Evolutionary conservation across 192 early-diverging fungal species (phyloP).

Genomic region (Rhizoclosmatium globosum): DNA sequence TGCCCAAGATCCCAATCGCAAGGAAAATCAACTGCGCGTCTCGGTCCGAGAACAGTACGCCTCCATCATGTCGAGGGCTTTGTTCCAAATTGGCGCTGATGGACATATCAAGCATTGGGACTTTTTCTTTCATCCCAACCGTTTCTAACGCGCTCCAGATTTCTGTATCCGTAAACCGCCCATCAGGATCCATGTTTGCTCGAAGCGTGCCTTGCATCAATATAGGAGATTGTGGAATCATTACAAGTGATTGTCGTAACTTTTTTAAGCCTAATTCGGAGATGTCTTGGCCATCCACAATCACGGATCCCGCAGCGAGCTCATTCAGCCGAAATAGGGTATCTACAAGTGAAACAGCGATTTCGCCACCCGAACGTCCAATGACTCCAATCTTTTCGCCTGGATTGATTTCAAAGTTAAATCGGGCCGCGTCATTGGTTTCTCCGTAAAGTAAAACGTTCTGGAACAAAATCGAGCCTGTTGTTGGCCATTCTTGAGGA

Average conservation of each 20-base stretch:
- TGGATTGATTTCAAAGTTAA: slow-evolving; percentile 75
- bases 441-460: slow-evolving; percentile 65
- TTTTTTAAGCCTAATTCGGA: slow-evolving; percentile 59
- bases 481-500: slow-evolving; percentile 21
- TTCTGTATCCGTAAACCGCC: slow-evolving; percentile 64
- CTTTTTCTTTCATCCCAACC: slow-evolving; percentile 51
- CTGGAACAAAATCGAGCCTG: slow-evolving; percentile 63
- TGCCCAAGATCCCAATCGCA: slow-evolving; percentile 43
- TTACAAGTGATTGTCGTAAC: slow-evolving; percentile 57
- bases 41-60: slow-evolving; percentile 78
- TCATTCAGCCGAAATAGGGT: slow-evolving; percentile 76
- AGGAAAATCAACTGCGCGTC: slow-evolving; percentile 67
- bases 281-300: slow-evolving; percentile 72
- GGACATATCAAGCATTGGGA: slow-evolving; percentile 57
- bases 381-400: slow-evolving; percentile 85
- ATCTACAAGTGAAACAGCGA: slow-evolving; percentile 62
- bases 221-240: slow-evolving; percentile 69
- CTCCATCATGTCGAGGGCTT: slow-evolving; percentile 62
- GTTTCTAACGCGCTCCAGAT: slow-evolving; percentile 65
- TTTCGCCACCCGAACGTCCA: slow-evolving; percentile 84
- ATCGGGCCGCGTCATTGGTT: slow-evolving; percentile 49
- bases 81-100: slow-evolving; percentile 58
- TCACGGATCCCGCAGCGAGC: slow-evolving; percentile 56
- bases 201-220: slow-evolving; percentile 68
- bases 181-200: slow-evolving; percentile 76